A percentile compares a stretch with the other conserved stretches of the same genome.
Evolutionary conservation across 192 early-diverging fungal species (phyloP).

Genomic region (Phycomyces nitens): DNA sequence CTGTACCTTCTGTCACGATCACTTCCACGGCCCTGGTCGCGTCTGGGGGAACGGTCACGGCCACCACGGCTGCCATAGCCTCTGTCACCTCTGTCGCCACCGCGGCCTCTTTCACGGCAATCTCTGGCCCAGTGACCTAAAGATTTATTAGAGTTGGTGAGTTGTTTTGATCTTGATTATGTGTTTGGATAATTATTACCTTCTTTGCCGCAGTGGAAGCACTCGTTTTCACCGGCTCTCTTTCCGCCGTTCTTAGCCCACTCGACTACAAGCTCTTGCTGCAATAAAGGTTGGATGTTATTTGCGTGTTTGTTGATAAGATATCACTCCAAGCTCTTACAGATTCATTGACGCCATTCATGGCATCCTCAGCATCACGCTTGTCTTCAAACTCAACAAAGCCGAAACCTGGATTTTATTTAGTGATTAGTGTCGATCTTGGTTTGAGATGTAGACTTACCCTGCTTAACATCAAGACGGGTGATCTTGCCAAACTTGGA

Average conservation of each 20-base stretch:
- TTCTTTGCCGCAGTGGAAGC: constrained; percentile 38
- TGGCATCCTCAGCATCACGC: constrained; percentile 48
- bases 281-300: not conserved
- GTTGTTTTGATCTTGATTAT: constrained; percentile 30
- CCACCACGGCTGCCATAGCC: constrained; percentile 29
- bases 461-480: constrained; percentile 53
- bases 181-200: constrained; percentile 1
- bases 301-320: not conserved
- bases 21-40: constrained; percentile 7
- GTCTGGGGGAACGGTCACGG: constrained; percentile 22
- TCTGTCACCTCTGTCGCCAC: constrained; percentile 7
- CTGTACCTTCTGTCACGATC: constrained; percentile 29
- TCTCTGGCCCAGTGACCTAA: constrained; percentile 52
- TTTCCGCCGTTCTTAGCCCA: constrained; percentile 56
- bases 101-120: constrained; percentile 32
- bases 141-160: constrained; percentile 1
- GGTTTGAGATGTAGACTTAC: constrained; percentile 11
- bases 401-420: constrained; percentile 46
- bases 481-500: constrained; percentile 52
- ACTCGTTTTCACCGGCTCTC: constrained; percentile 45
- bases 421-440: constrained; percentile 1
- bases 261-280: constrained; percentile 44
- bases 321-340: constrained; percentile 34
- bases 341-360: constrained; percentile 38
- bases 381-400: constrained; percentile 50